Conservation (phyloP, 2,329 filamentous ascomycete genomes). For the Phaeosphaeriaceae sp. region DNA sequence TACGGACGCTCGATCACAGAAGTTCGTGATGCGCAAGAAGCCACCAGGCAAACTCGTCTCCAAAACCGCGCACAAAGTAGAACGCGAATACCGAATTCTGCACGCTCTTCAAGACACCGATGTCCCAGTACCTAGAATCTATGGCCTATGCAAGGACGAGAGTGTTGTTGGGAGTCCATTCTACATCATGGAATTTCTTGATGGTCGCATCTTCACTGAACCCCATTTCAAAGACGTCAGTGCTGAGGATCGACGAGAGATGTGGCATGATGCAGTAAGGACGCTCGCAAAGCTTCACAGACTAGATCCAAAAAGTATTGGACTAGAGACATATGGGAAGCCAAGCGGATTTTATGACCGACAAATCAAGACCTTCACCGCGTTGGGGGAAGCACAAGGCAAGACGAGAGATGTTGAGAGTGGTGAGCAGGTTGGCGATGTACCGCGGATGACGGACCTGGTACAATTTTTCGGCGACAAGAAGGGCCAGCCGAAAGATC, state of each 20-base stretch:
- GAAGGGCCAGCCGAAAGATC: constrained; percentile 74
- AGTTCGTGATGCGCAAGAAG: constrained; percentile 94
- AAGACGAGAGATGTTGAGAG: constrained; percentile 78
- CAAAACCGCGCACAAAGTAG: constrained; percentile 89
- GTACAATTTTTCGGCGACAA: constrained; percentile 78
- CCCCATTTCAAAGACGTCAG: constrained; percentile 77
- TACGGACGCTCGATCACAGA: constrained; percentile 70
- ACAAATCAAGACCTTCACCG: constrained; percentile 82
- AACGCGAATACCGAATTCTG: constrained; percentile 91
- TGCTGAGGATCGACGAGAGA: constrained; percentile 71
- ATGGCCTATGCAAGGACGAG: constrained; percentile 84
- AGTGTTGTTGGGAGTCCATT: constrained; percentile 85
- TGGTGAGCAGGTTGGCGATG: constrained; percentile 75
- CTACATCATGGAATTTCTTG: constrained; percentile 95
- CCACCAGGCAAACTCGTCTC: constrained; percentile 79
- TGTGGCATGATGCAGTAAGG: constrained; percentile 85
- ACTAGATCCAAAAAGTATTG: constrained; percentile 71
- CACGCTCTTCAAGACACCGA: constrained; percentile 79
- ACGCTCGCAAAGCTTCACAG: constrained; percentile 86
- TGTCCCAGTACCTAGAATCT: constrained; percentile 83
- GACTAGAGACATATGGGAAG: constrained; percentile 76
- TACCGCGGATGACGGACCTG: constrained; percentile 83
- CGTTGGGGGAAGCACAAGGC: constrained; percentile 80
- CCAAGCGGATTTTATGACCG: constrained; percentile 80
- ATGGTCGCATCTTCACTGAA: constrained; percentile 91